Base-by-base conservation (phyloP, 2,329 filamentous ascomycete species). In the Samsoniella hepiali region DNA sequence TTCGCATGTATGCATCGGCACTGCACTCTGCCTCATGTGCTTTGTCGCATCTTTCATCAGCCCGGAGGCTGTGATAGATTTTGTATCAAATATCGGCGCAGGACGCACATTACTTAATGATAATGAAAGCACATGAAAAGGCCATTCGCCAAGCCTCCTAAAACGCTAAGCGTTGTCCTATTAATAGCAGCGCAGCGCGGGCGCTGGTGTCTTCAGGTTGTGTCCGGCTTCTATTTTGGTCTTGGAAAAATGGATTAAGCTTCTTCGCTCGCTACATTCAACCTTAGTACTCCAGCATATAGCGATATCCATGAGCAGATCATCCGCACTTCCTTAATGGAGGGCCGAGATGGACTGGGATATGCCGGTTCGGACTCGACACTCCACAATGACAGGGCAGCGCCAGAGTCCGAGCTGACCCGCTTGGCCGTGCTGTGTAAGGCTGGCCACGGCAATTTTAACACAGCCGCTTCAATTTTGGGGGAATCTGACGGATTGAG, bases 51-150 rank as follows among this genome's bases (percentile, higher is more conserved):
- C 13, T 31, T 40, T 7, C 5, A 13, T 13, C 13, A 27, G 32
- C 38, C 15, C 10, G 36, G 17, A 27, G 38, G 49, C 47, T 34
- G 40, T 15, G n/a, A 54, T 45, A 0, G 34, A 47, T 27, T 22
- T 47, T 62, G 53, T 56, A 62, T 36, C 53, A 58, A 42, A 53
- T 22, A 44, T 53, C 31, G 32, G 62, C 62, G 62, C 62, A 36
- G 62, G 62, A 53, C 55, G 62, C 62, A 58, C 36, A 36, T 31
- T 58, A 49, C 36, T 31, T 63, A 63, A 59, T 59, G 62, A 63
- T 63, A 49, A 63, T 63, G 50, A 55, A 42, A 45, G 50, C 27
- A 42, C 5, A 58, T 58, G 27, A 65, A 58, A 11, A 50, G 31
- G 31, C 10, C 31, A 58, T 47, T 36, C n/a, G 49, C 6, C 5